Conservation (phyloP, 768 basidiomycete species). For the Rhizopogon salebrosus region DNA sequence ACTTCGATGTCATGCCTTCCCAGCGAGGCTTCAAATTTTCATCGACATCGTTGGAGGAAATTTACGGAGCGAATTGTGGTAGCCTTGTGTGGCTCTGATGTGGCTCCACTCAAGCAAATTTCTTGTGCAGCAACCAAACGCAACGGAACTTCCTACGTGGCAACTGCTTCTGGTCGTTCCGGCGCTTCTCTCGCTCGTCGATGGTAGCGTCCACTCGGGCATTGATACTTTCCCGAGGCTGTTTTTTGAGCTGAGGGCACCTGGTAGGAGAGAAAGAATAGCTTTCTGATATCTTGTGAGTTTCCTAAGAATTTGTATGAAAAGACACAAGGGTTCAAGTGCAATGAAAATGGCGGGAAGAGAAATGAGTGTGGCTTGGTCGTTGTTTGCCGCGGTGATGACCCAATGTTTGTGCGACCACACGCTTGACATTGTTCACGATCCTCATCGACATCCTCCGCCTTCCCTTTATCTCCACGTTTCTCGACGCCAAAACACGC, state of each 20-base stretch:
- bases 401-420: conserved; percentile 3
- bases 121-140: conserved; percentile 1
- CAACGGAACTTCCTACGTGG: conserved; percentile 1
- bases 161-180: neutral
- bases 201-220: neutral
- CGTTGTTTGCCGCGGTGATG: conserved; percentile 1
- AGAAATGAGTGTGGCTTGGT: neutral
- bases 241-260: neutral
- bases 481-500: conserved; percentile 6
- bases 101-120: neutral
- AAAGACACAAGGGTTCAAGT: neutral
- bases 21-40: neutral
- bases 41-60: no score
- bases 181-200: neutral
- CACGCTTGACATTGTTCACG: conserved; percentile 3
- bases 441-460: conserved; percentile 9
- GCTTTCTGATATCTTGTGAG: neutral
- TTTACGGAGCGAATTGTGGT: neutral
- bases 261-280: neutral
- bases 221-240: neutral
- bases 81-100: neutral
- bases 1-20: neutral
- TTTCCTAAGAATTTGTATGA: neutral
- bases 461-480: conserved; percentile 4
- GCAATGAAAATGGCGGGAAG: neutral